A percentile compares a stretch with the other conserved stretches of the same genome.
Evolutionary conservation across 2,329 filamentous ascomycete genomes (phyloP).

Genomic region (Venturiaceae sp.): DNA sequence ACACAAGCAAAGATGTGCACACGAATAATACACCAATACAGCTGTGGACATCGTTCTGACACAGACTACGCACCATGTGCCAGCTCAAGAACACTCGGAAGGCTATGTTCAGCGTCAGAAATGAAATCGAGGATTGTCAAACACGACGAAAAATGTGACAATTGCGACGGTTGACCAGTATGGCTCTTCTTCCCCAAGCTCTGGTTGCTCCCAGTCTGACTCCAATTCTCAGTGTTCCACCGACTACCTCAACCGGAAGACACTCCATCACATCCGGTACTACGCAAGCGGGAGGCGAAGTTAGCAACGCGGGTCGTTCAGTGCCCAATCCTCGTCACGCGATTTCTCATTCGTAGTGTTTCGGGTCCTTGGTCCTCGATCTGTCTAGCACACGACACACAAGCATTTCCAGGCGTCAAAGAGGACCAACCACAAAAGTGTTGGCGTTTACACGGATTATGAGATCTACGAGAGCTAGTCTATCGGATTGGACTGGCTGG

Average conservation of each 20-base stretch:
- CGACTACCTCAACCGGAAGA: conserved; percentile 21
- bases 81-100: conserved; percentile 25
- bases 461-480: neutral
- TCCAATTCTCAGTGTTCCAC: conserved; percentile 17
- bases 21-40: conserved; percentile 36
- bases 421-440: conserved; percentile 21
- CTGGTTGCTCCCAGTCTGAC: conserved; percentile 1
- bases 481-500: conserved; percentile 21
- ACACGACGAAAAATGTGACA: conserved; percentile 37
- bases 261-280: conserved; percentile 21
- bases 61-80: conserved; percentile 34
- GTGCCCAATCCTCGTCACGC: conserved; percentile 15
- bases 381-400: conserved; percentile 15
- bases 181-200: conserved; percentile 8
- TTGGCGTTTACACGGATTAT: conserved; percentile 19
- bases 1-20: conserved; percentile 31
- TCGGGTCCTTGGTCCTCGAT: neutral
- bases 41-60: conserved; percentile 33
- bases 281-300: conserved; percentile 18
- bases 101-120: conserved; percentile 25
- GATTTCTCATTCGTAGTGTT: conserved; percentile 14
- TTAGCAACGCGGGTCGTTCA: conserved; percentile 18
- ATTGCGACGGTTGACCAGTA: conserved; percentile 34
- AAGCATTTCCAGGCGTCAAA: conserved; percentile 32
- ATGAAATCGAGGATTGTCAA: conserved; percentile 33